Base-by-base conservation (phyloP, 345 rosid genomes). In the Clausena lansium region DNA sequence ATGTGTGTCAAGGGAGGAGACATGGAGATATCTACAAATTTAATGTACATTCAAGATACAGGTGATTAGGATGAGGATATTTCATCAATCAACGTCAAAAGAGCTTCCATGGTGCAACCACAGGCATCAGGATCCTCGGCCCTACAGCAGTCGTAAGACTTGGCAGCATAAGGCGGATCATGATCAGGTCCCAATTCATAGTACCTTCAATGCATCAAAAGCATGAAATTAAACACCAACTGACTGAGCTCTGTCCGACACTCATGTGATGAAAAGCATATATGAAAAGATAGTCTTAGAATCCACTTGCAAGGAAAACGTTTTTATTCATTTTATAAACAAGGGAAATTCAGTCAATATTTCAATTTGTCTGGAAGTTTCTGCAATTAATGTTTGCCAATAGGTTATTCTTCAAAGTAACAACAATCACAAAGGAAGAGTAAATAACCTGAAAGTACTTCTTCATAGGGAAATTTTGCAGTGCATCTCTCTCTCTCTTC, bases 151-250 rank as follows among this genome's bases (percentile, higher is more conserved):
- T 92, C 93, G 38, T 86, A 92, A 79, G 93, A 95, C 89, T 91
- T 93, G 80, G 98, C 98, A 72, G 93, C 93, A 78, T 93, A 93
- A 0, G 98, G 98, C 50, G 93, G 98, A 85, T 93, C 98, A 36
- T 92, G 20, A 25, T 2, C 87, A 7, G 95, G 90, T 78, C 88
- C 88, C 87, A 93, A 30, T 79, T 93, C 97, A 77, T 91, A 93
- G 89, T 90, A 93, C 92, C 98, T 95, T 81, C 81, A 83, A 82
- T 28, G 62, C 80, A 70, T 74, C 75, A 72, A 17, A 78, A n/a
- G 38, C 58, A 69, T 11, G 32, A 36, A 76, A 45, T 36, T 50
- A 70, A 19, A 27, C 61, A 50, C 69, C 39, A 52, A 33, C 28
- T 73, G 19, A 55, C 57, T 74, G 5, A 58, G 24, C 39, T 69